Evolutionary conservation across 2,329 filamentous ascomycete genomes (phyloP).

Genomic region (Clonostachys sp.): DNA sequence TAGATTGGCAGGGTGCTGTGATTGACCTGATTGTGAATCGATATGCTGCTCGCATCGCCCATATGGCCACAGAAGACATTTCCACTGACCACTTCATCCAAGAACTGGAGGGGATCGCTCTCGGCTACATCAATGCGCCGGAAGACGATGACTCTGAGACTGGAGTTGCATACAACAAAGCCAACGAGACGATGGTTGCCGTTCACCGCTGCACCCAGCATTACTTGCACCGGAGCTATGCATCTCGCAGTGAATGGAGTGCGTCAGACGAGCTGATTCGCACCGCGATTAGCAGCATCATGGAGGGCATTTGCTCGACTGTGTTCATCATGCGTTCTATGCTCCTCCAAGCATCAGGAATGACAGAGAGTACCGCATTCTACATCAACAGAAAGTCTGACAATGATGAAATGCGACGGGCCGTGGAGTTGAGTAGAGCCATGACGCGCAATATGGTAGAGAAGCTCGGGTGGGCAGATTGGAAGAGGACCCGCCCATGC

Average conservation of each 20-base stretch:
- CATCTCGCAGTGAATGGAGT: slow-evolving; percentile 22
- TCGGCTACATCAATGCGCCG: slow-evolving; percentile 36
- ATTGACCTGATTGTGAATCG: slow-evolving; percentile 62
- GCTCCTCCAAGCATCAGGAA: not conserved
- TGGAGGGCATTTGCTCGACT: slow-evolving; percentile 27
- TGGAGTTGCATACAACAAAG: slow-evolving; percentile 14
- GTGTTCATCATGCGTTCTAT: slow-evolving; percentile 10
- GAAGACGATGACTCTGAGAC: slow-evolving; percentile 5
- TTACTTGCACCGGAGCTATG: slow-evolving; percentile 21
- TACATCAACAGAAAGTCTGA: not conserved
- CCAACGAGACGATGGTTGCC: slow-evolving; percentile 28
- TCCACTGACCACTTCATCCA: slow-evolving; percentile 20
- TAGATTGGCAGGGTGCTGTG: slow-evolving; percentile 60
- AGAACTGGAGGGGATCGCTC: slow-evolving; percentile 31
- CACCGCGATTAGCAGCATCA: slow-evolving; percentile 32
- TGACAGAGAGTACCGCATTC: not conserved
- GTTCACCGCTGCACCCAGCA: slow-evolving; percentile 38
- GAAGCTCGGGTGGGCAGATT: slow-evolving; percentile 54
- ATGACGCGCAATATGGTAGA: slow-evolving; percentile 27
- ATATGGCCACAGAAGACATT: slow-evolving; percentile 23
- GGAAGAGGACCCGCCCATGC: slow-evolving; percentile 53
- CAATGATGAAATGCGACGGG: not conserved
- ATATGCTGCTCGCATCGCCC: slow-evolving; percentile 50
- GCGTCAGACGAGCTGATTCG: slow-evolving; percentile 38
- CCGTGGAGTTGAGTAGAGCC: slow-evolving; percentile 5